Conservation (phyloP, 805 yeast genomes). For the Phaffomyces thermotolerans region DNA sequence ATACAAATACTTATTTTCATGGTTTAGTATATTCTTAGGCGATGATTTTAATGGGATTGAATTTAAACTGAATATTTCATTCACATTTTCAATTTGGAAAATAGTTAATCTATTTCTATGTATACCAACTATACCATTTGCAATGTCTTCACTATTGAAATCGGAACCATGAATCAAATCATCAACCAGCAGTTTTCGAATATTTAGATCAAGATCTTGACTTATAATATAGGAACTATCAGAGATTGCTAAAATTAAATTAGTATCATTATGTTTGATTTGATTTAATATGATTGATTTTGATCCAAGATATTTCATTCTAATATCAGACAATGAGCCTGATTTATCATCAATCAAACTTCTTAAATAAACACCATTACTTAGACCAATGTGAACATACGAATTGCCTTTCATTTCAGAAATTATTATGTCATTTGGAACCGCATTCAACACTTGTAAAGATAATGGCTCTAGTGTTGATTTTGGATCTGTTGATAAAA, state of each 20-base stretch:
- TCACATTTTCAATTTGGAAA: conserved; percentile 41
- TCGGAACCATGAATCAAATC: conserved; percentile 39
- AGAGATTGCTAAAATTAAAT: conserved; percentile 26
- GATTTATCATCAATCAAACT: conserved; percentile 48
- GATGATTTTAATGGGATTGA: conserved; percentile 40
- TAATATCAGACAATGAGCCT: conserved; percentile 58
- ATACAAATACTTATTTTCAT: conserved; percentile 18
- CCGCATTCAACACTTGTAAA: conserved; percentile 58
- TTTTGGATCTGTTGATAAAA: conserved; percentile 54
- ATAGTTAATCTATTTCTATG: conserved; percentile 45
- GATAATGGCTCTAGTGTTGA: conserved; percentile 53
- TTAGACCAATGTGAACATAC: conserved; percentile 69
- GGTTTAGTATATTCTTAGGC: conserved; percentile 36
- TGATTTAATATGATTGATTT: conserved; percentile 43
- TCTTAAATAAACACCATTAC: conserved; percentile 73
- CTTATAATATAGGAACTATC: conserved; percentile 29
- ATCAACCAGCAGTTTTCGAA: conserved; percentile 25
- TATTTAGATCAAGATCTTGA: conserved; percentile 17
- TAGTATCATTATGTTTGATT: conserved; percentile 7
- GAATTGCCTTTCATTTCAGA: conserved; percentile 16
- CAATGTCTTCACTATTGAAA: conserved; percentile 56
- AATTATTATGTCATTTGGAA: conserved; percentile 32
- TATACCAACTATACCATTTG: conserved; percentile 59
- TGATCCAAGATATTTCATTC: conserved; percentile 69
- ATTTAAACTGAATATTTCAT: conserved; percentile 26